Base-by-base conservation (phyloP, 495 filamentous ascomycete genomes). In the Bacidia rubella region DNA sequence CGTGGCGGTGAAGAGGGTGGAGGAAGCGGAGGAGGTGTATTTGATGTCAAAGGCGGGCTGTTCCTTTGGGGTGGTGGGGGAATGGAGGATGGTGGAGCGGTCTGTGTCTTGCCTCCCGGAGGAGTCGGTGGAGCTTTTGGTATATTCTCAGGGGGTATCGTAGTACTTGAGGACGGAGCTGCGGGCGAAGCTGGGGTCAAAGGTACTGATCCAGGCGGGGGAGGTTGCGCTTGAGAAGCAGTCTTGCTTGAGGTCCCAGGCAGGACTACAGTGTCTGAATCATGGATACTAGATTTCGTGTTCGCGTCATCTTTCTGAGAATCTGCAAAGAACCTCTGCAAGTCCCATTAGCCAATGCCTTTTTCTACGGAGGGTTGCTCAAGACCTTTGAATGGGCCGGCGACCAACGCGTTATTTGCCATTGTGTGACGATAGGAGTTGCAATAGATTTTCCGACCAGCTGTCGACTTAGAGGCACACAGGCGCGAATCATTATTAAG, bases 121-220 rank as follows among this genome's bases (percentile, higher is more conserved):
- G 80, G 65, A 1, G 74, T 65, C 7, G 78, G 77, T 9, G 79
- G 75, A 11, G 73, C 70, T 53, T 75, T 75, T 26, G 85, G 79
- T 11, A 82, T 70, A 45, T 79, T 75, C 59, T 82, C 73, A 43
- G 78, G 68, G 24, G 78, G 69, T 44, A 86, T 75, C 43, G 71
- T 67, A n/a, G 78, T 69, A 39, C 64, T 51, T 5, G 69, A 62
- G 50, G 72, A 68, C 20, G 76, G 72, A 51, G 54, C 27, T 56
- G 57, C 44, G 24, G 51, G 59, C 55, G 62, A 69, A 47, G 50
- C 64, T 58, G 46, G 52, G 24, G 53, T 50, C 56, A 66, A 56
- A 51, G 67, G 67, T 26, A 68, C 68, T n/a, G 47, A 50, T 1
- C 26, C 17, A 21, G 73, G 67, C 22, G 70, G 71, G 19, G 70